Evolutionary conservation across 768 basidiomycete species (phyloP).

Genomic region (Rickenella mellea): DNA sequence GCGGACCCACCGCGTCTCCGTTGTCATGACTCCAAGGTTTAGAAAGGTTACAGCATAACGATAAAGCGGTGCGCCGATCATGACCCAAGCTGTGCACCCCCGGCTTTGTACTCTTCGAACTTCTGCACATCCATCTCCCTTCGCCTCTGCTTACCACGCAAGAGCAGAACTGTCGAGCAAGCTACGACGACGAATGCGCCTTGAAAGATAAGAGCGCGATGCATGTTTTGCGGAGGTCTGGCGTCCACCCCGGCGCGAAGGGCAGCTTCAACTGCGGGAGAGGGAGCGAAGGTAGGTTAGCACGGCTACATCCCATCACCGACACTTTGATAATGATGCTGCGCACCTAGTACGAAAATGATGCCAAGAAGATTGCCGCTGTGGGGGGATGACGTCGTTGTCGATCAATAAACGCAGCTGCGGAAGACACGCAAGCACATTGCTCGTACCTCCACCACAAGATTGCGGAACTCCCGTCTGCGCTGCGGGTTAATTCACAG

Average conservation of each 20-base stretch:
- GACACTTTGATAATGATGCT: neutral
- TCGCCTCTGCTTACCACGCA: conserved; percentile 54
- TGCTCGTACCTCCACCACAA: conserved; percentile 62
- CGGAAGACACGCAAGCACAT: neutral
- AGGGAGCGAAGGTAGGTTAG: neutral
- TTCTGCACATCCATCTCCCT: conserved; percentile 55
- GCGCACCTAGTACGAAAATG: conserved; percentile 52
- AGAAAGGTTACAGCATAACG: too few species aligned
- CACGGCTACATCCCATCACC: neutral
- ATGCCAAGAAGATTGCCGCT: conserved; percentile 64
- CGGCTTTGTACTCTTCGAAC: too few species aligned
- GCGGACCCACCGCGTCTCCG: too few species aligned
- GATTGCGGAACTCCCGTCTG: conserved; percentile 66
- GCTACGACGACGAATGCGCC: conserved; percentile 37
- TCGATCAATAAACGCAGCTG: conserved; percentile 2
- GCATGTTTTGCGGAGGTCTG: conserved; percentile 69
- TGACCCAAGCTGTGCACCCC: too few species aligned
- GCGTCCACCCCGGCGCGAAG: conserved; percentile 54
- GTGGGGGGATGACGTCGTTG: neutral
- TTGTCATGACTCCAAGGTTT: too few species aligned
- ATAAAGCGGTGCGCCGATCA: too few species aligned
- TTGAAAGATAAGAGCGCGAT: conserved; percentile 54
- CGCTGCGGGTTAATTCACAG: conserved; percentile 71
- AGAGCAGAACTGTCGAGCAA: conserved; percentile 34
- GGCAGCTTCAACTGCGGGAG: conserved; percentile 46